phyloP scores from a whole-genome alignment of 2,329 filamentous ascomycete species.

The Arthrobotrys entomopaga region DNA sequence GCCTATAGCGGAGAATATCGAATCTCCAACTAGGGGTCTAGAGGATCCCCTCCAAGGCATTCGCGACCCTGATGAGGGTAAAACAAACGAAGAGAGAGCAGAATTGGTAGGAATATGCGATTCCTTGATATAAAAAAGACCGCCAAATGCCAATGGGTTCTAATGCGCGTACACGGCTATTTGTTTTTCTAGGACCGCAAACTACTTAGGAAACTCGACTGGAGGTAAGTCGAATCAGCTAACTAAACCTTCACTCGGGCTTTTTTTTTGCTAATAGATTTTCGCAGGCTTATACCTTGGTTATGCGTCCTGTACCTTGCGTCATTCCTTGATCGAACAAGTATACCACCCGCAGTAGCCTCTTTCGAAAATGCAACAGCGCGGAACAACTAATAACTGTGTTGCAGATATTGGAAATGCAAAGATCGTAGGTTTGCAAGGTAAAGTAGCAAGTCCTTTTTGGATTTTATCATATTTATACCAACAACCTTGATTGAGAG shows the following conservation, averaged over 20 bases:
- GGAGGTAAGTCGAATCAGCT: slow-evolving; percentile 68
- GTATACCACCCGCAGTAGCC: slow-evolving; percentile 46
- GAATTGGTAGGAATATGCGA: slow-evolving; percentile 67
- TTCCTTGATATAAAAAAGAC: too few species aligned
- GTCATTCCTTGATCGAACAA: slow-evolving; percentile 72
- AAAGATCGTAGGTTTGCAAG: slow-evolving; percentile 68
- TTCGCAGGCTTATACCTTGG: slow-evolving; percentile 58
- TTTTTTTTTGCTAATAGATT: slow-evolving; percentile 16
- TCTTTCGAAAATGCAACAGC: slow-evolving; percentile 42
- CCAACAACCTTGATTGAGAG: too few species aligned
- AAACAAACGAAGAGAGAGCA: slow-evolving; percentile 72
- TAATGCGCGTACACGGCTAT: too few species aligned
- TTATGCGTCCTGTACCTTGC: slow-evolving; percentile 78
- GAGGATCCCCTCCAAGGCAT: slow-evolving; percentile 34
- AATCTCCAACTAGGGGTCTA: slow-evolving; percentile 28
- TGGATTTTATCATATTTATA: background rate
- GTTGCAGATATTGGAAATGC: slow-evolving; percentile 69
- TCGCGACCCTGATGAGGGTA: slow-evolving; percentile 71
- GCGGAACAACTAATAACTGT: slow-evolving; percentile 74
- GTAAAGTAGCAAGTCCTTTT: slow-evolving; percentile 59
- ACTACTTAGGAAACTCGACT: slow-evolving; percentile 72
- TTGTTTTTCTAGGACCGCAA: slow-evolving; percentile 68
- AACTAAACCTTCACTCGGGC: background rate
- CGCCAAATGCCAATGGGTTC: too few species aligned
- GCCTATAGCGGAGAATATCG: slow-evolving; percentile 33